Conservation (phyloP, 2,329 filamentous ascomycete species). For the Ophiostoma quercus region DNA sequence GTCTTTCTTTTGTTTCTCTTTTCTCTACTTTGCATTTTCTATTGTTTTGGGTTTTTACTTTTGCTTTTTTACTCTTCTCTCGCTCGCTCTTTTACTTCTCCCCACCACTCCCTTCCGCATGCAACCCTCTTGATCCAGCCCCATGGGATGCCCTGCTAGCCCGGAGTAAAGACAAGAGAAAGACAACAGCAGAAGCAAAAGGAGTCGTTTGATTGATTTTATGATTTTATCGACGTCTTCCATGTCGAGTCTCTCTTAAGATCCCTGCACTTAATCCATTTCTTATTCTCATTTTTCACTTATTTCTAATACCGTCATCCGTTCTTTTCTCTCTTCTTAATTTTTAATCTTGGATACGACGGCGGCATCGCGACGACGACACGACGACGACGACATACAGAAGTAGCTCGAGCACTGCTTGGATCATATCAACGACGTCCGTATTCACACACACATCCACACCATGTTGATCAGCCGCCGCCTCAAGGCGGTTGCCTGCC, state of each 20-base stretch:
- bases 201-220: not conserved
- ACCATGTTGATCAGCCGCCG: conserved; percentile 24
- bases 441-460: not conserved
- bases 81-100: not conserved
- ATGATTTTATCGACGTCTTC: not conserved
- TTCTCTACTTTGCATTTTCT: not conserved
- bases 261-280: not conserved
- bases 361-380: not conserved
- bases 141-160: not conserved
- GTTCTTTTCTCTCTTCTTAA: not conserved
- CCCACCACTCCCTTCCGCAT: conserved; percentile 3
- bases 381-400: not conserved
- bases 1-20: not conserved
- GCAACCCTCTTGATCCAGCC: conserved; percentile 10
- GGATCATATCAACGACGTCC: not conserved
- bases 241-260: not conserved
- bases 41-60: not conserved
- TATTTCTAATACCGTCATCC: not conserved
- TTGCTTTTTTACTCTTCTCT: not conserved
- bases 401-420: not conserved
- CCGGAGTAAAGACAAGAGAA: not conserved
- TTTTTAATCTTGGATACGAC: conserved; percentile 6
- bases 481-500: conserved; percentile 24
- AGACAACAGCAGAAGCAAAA: not conserved
- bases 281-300: not conserved